Conservation (phyloP, 768 basidiomycete species). For the Exidia glandulosa region DNA sequence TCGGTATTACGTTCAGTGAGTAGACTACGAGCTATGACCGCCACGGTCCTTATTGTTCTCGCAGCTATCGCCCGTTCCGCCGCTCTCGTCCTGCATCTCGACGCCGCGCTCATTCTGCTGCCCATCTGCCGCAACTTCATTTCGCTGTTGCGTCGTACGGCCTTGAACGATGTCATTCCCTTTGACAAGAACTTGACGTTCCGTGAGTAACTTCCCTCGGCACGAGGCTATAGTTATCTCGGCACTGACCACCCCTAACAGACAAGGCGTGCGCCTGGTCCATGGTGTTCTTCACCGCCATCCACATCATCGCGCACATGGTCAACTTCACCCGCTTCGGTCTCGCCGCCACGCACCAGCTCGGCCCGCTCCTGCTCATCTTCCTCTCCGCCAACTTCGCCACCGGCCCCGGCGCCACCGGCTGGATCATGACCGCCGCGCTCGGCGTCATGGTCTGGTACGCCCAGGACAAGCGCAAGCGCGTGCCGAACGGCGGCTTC, state of each 20-base stretch:
- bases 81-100: constrained; percentile 83
- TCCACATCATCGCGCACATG: constrained; percentile 81
- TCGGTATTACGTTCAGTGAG: constrained; percentile 72
- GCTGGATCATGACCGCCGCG: constrained; percentile 75
- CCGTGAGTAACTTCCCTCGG: constrained; percentile 20
- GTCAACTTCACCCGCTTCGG: constrained; percentile 70
- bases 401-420: constrained; percentile 73
- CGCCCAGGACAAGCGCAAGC: constrained; percentile 68
- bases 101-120: constrained; percentile 87
- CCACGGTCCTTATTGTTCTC: neutral
- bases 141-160: constrained; percentile 75
- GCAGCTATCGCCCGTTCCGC: constrained; percentile 78
- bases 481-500: constrained; percentile 44
- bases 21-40: constrained; percentile 2
- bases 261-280: constrained; percentile 85
- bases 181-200: constrained; percentile 91
- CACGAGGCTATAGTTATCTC: too few species aligned
- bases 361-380: constrained; percentile 45
- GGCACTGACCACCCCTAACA: too few species aligned
- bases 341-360: constrained; percentile 37
- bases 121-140: constrained; percentile 94
- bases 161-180: constrained; percentile 76
- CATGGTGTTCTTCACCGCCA: constrained; percentile 62
- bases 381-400: constrained; percentile 73
- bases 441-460: constrained; percentile 78